Evolutionary conservation across 1,284 basidiomycete genomes (phyloP).

Genomic region (Ustilago bromivora): DNA sequence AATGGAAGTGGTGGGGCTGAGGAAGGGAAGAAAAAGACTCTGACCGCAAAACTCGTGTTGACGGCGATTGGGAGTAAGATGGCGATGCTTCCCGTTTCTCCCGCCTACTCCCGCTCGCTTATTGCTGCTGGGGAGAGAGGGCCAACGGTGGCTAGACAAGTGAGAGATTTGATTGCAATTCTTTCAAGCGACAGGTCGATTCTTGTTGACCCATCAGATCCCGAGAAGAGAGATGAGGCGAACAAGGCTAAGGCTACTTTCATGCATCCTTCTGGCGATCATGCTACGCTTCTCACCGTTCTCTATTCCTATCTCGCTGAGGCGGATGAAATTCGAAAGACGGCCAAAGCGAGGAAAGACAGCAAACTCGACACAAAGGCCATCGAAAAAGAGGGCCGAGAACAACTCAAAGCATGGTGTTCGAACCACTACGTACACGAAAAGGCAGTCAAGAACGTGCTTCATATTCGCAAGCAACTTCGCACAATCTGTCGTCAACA

Average conservation of each 20-base stretch:
- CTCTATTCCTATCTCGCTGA: slow-evolving; percentile 66
- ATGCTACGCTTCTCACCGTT: slow-evolving; percentile 63
- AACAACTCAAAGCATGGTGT: slow-evolving; percentile 71
- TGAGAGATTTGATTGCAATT: slow-evolving; percentile 66
- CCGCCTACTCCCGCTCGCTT: slow-evolving; percentile 60
- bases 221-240: slow-evolving; percentile 59
- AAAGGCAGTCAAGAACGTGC: slow-evolving; percentile 58
- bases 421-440: slow-evolving; percentile 60
- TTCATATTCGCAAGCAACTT: slow-evolving; percentile 63
- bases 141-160: slow-evolving; percentile 50
- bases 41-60: slow-evolving; percentile 34
- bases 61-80: slow-evolving; percentile 61
- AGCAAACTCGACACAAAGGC: slow-evolving; percentile 19
- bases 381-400: slow-evolving; percentile 27
- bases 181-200: slow-evolving; percentile 59
- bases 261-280: slow-evolving; percentile 60
- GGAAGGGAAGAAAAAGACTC: slow-evolving; percentile 4
- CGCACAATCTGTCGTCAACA: slow-evolving; percentile 55
- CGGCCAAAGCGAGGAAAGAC: slow-evolving; percentile 13
- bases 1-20: slow-evolving; percentile 9
- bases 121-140: slow-evolving; percentile 60
- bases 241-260: slow-evolving; percentile 70
- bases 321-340: slow-evolving; percentile 24
- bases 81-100: slow-evolving; percentile 63
- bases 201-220: slow-evolving; percentile 54